Base-by-base conservation (phyloP, 2,329 filamentous ascomycete species). In the Tricladium varicosporioides region DNA sequence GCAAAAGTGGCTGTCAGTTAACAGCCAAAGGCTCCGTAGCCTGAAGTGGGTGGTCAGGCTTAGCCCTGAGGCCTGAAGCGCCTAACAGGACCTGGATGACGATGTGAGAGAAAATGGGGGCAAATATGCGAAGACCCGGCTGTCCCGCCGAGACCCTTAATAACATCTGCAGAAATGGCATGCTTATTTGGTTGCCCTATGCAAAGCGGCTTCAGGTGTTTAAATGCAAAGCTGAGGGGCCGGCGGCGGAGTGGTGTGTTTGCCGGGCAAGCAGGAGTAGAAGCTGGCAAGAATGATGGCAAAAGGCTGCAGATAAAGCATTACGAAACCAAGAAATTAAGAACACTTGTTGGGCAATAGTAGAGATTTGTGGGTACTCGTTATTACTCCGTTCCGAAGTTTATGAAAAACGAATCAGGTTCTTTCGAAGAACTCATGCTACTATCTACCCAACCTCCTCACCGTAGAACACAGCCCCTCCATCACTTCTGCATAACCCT, bases 1-100 rank as follows among this genome's bases (percentile, higher is more conserved):
- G 11, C 36, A 11, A 27, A 27, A 40, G 3, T 16, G 18, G n/a
- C 31, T 51, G 48, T 51, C 48, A 42, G 47, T 32, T 14, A 14
- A 18, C 10, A 19, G 22, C 7, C 22, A 18, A 18, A 13, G 16
- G 11, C 15, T 51, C 32, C 18, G 36, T 44, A 22, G 49, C 49
- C 9, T 4, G 14, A 33, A 49, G 31, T n/a, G 31, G 31, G 49
- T 51, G 49, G 49, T 51, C 49, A 51, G 49, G 49, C 49, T 51
- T 36, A 27, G 9, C 11, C 10, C n/a, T n/a, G 22, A n/a, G 9
- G 36, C 36, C 36, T 40, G 11, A n/a, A 40, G 2, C 10, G 36
- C 36, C 36, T 10, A 40, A 40, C 36, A 4, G 36, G 22, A 40
- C n/a, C 36, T 10, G 11, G n/a, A 40, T 40, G 36, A 40, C 36